These are phyloP conservation scores for Alternaria alternata DNA, from an alignment of 2,329 filamentous ascomycete genomes.

Conservation along the genomic window DNA sequence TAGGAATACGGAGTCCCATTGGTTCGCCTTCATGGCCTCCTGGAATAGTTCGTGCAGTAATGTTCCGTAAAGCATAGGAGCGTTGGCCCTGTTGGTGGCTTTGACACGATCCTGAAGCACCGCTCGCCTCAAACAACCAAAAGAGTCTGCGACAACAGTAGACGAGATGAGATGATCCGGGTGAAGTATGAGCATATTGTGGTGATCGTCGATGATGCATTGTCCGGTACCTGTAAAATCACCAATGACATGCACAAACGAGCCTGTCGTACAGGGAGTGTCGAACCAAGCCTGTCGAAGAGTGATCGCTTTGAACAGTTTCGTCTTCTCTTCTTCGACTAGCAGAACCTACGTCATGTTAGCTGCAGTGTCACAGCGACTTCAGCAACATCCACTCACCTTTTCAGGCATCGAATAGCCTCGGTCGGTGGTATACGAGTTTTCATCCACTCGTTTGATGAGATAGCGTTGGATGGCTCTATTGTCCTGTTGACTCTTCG, in stretches of 20 bases:
- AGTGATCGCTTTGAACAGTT: constrained; percentile 71
- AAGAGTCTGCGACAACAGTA: constrained; percentile 95
- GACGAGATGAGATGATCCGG: constrained; percentile 95
- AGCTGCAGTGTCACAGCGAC: constrained; percentile 15
- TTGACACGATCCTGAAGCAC: constrained; percentile 96
- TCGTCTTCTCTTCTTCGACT: constrained; percentile 80
- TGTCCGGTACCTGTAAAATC: constrained; percentile 73
- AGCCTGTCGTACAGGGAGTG: constrained; percentile 75
- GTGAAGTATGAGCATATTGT: constrained; percentile 88
- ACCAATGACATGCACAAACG: constrained; percentile 88
- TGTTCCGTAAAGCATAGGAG: constrained; percentile 88
- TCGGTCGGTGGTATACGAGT: constrained; percentile 70
- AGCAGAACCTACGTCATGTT: constrained; percentile 71
- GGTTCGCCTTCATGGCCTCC: constrained; percentile 81
- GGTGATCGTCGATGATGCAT: constrained; percentile 82
- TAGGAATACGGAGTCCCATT: constrained; percentile 78
- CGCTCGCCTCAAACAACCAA: constrained; percentile 86
- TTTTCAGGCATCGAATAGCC: constrained; percentile 73
- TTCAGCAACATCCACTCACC: constrained; percentile 57
- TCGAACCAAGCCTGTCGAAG: constrained; percentile 88
- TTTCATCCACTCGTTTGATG: constrained; percentile 75
- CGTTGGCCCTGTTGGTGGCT: constrained; percentile 79
- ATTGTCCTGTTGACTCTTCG: constrained; percentile 71
- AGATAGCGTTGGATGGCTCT: constrained; percentile 88
- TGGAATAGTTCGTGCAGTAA: constrained; percentile 97